A percentile compares a stretch with the other conserved stretches of the same genome.
phyloP scores from a whole-genome alignment of 768 basidiomycete species.

The Trametes coccinea region DNA sequence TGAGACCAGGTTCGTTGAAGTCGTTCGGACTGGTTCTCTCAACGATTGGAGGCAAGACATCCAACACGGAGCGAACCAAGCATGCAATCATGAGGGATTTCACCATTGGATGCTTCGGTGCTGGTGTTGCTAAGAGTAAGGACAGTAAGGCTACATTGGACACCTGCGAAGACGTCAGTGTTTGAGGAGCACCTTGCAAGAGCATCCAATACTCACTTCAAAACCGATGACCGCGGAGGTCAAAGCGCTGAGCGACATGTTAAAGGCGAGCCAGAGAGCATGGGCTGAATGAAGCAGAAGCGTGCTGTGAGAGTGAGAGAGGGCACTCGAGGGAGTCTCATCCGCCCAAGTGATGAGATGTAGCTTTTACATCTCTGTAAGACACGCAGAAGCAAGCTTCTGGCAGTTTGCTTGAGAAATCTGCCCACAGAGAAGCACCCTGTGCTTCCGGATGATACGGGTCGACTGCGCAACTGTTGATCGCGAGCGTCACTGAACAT shows the following conservation, averaged over 20 bases:
- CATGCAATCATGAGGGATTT: conserved; percentile 22
- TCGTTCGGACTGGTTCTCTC: conserved; percentile 5
- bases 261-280: background rate
- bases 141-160: conserved; percentile 15
- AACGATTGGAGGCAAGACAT: conserved; percentile 18
- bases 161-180: background rate
- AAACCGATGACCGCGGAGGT: conserved; percentile 21
- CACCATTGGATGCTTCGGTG: conserved; percentile 27
- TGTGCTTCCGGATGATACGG: conserved; percentile 9
- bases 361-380: background rate
- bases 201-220: conserved; percentile 16
- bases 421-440: conserved; percentile 11
- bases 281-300: background rate
- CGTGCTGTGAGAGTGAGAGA: too few relatives aligned
- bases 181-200: too few relatives aligned
- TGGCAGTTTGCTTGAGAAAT: conserved; percentile 12
- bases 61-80: conserved; percentile 20
- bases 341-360: background rate
- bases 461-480: conserved; percentile 5
- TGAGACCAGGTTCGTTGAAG: conserved; percentile 1
- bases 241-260: conserved; percentile 9
- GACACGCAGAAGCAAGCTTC: background rate
- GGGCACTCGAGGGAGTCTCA: background rate
- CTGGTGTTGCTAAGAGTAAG: conserved; percentile 23
- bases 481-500: background rate